Evolutionary conservation across 202 grass and related monocot genomes (phyloP), one percentile per base, ranked within the genome.

Genomic region (Dendrocalamus latiflorus): DNA sequence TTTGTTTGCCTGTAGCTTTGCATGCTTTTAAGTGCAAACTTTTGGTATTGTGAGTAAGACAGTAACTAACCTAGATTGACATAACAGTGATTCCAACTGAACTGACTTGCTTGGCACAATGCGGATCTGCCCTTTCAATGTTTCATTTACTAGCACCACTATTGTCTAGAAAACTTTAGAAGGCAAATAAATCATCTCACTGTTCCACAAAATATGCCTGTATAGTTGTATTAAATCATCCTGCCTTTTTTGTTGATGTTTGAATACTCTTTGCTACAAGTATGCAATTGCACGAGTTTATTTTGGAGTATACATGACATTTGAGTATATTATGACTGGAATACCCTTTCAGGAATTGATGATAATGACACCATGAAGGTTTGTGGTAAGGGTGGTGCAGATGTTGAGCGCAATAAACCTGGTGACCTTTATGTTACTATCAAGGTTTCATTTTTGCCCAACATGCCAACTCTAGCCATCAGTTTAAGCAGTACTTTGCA

Each of bases 401-500:
- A 98, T 89, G 68, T 85, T 72, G 95, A 98, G 61, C 83, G 89
- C 50, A 90, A 65, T 89, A 88, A 92, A 68, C 91, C 95, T 81
- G 95, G 95, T 26, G 93, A 98, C 82, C 95, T 98, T 90, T 88
- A 86, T 90, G 89, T 98, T 65, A 93, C 86, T 54, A 88, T 95
- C 83, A 98, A 95, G 95, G 95, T 98, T 55, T 5, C 43, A 15
- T 56, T 4, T 61, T 80, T 47, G 2, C 15, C 47, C 41, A 71
- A 45, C 16, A 45, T 75, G n/a, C 18, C 16, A 24, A 76, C 11
- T 44, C 3, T 22, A 55, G 26, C 33, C 37, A 6, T 70, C 25
- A 82, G 55, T 89, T 83, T 78, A 78, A 63, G 75, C 39, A 71
- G 26, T 78, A 74, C 30, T 13, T 61, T 61, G 44, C 77, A 79